Base-by-base conservation (phyloP, 768 basidiomycete genomes). In the Stropharia rugosoannulata region DNA sequence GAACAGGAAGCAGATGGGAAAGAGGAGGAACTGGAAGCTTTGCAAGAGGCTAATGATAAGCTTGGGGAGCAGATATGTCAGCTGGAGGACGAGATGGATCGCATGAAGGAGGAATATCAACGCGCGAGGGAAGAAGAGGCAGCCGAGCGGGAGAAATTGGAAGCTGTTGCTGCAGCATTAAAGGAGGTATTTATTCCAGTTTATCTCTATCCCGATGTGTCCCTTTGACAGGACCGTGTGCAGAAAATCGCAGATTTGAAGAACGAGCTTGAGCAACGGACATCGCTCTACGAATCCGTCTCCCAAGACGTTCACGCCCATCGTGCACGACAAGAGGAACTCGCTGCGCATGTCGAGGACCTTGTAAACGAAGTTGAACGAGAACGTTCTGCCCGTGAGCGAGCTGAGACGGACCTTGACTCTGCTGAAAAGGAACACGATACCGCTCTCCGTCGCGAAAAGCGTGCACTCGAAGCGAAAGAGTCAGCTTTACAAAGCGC, bases 81-180 rank as follows among this genome's bases (percentile, higher is more conserved):
- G 42, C 80, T 96, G 1, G 96, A 98, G 66, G 93, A 96, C 57
- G 89, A 94, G 64, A 82, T 86, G 51, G 93, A 95, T 58, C 77
- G 83, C 29, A 67, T 89, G 48, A 84, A 80, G 64, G 90, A 93
- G 62, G 89, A 93, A 45, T 75, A 76, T 48, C 85, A 88, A 37
- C 76, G 81, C 8, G 59, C 84, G 38, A 80, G 84, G 49, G 88
- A 93, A 55, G 90, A 93, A n/a, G 85, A 87, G 44, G 75, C 70
- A 8, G 80, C 80, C n/a, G 91, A 90, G 64, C 76, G 81, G 22
- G 89, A 90, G 55, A 74, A 84, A 41, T 71, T 86, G 1, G 86
- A 90, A 62, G 84, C 77, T 2, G 72, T 95, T 5, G 75, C 85
- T 29, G 74, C 75, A 8, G 88, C 88, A 2, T 79, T 96, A 44